Percentiles rank a stretch among this genome's conserved stretches.
phyloP scores from a whole-genome alignment of 441 rosid species.

The Sinapis alba region DNA sequence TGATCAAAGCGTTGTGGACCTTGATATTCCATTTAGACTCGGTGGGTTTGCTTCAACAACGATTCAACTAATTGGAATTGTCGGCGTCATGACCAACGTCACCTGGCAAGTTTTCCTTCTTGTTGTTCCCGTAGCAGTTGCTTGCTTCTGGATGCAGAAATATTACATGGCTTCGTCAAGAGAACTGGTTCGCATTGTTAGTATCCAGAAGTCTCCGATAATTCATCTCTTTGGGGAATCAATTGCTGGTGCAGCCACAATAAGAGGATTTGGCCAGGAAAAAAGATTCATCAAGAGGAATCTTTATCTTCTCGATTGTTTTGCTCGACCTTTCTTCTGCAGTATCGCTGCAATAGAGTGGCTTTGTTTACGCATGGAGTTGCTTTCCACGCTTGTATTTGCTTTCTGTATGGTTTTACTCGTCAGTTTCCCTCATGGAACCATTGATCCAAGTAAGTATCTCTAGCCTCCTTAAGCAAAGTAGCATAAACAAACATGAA shows the following conservation, averaged over 20 bases:
- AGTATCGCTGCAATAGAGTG: constrained; percentile 99
- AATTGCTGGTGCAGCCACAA: constrained; percentile 98
- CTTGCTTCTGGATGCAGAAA: constrained; percentile 99
- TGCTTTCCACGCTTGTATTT: constrained; percentile 94
- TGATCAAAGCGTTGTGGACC: constrained; percentile 99
- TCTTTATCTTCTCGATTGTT: constrained; percentile 98
- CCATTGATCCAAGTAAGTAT: constrained; percentile 95
- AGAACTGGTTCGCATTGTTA: constrained; percentile 97
- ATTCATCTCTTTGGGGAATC: constrained; percentile 98
- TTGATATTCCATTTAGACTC: constrained; percentile 98
- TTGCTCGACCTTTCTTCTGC: constrained; percentile 97
- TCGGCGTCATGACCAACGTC: constrained; percentile 92
- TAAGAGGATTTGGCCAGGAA: constrained; percentile 99
- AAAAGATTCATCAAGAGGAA: constrained; percentile 98
- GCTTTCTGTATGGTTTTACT: constrained; percentile 99
- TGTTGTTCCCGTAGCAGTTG: constrained; percentile 93
- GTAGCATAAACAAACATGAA: constrained; percentile 1
- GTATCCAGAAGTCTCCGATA: constrained; percentile 98
- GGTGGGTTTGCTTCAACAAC: constrained; percentile 99
- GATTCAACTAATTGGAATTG: constrained; percentile 95
- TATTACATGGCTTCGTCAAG: constrained; percentile 99
- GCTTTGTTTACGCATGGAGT: constrained; percentile 99
- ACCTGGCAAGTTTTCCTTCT: constrained; percentile 99
- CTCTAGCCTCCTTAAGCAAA: constrained; percentile 2
- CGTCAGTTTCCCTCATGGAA: constrained; percentile 96